Percentiles rank a stretch among this genome's conserved stretches.
Evolutionary conservation across 345 rosid species (phyloP).

Genomic region (Heritiera littoralis): DNA sequence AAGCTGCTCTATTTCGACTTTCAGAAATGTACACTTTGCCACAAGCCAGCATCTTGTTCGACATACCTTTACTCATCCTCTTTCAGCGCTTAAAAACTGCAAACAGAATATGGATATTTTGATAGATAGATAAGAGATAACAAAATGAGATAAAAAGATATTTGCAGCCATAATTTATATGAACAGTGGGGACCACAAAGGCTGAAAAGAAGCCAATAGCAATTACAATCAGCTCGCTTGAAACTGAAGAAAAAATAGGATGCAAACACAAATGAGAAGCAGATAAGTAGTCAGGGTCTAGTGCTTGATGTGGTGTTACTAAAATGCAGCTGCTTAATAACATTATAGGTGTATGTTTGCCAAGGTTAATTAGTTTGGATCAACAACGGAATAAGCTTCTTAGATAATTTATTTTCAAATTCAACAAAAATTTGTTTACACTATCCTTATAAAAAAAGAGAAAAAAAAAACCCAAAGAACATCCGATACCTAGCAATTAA

Average conservation of each 20-base stretch:
- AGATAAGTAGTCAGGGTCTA: not conserved
- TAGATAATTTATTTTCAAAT: not conserved
- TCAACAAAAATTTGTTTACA: not conserved
- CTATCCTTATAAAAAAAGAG: not conserved
- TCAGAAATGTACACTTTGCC: constrained; percentile 89
- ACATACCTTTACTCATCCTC: constrained; percentile 44
- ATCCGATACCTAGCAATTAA: constrained; percentile 10
- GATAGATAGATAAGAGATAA: constrained; percentile 18
- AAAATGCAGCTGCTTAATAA: not conserved
- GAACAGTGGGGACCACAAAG: constrained; percentile 30
- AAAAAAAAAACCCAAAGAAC: not conserved
- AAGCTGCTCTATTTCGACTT: constrained; percentile 64
- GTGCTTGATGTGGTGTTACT: not conserved
- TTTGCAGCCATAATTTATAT: constrained; percentile 32
- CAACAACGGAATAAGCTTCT: not conserved
- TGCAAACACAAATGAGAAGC: not conserved
- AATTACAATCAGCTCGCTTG: not conserved
- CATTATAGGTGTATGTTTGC: not conserved
- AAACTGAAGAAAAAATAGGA: not conserved
- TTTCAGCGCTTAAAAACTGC: constrained; percentile 33
- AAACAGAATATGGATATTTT: not conserved
- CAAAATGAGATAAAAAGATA: constrained; percentile 31
- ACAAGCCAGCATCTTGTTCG: constrained; percentile 70
- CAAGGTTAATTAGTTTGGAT: not conserved
- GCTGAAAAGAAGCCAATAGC: not conserved